Percentiles rank a stretch among this genome's conserved stretches.
phyloP scores from a whole-genome alignment of 2,329 filamentous ascomycete species.

The Colletotrichum tofieldiae region DNA sequence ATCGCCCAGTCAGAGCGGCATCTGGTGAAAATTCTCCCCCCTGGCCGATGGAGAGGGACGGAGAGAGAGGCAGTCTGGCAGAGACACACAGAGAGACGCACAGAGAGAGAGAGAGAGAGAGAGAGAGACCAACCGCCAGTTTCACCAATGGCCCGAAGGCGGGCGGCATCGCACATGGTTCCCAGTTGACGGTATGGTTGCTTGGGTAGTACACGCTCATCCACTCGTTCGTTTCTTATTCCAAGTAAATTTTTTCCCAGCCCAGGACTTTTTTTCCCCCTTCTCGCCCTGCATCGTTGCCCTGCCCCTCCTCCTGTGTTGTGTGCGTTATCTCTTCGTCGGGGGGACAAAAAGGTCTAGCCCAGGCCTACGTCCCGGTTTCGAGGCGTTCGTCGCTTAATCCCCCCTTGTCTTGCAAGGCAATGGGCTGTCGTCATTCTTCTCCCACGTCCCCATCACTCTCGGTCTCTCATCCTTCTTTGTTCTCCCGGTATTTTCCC shows the following conservation, averaged over 20 bases:
- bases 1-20: constrained; percentile 23
- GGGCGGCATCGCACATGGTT: constrained; percentile 1
- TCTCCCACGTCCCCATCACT: constrained; percentile 27
- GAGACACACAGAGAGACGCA: background rate
- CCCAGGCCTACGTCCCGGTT: constrained; percentile 2
- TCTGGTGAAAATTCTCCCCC: constrained; percentile 22
- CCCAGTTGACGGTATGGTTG: background rate
- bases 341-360: constrained; percentile 10
- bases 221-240: background rate
- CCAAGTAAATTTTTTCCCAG: background rate
- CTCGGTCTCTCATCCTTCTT: constrained; percentile 10
- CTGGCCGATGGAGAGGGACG: background rate
- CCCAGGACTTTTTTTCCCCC: background rate
- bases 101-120: background rate
- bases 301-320: background rate
- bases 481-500: background rate
- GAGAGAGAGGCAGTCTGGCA: background rate
- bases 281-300: background rate
- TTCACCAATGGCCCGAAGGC: background rate
- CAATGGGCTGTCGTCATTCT: constrained; percentile 38
- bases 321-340: background rate
- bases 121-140: constrained; percentile 4
- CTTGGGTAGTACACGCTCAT: background rate
- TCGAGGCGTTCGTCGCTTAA: constrained; percentile 35
- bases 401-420: constrained; percentile 25